Evolutionary conservation across 805 yeast genomes (phyloP).

Genomic region (Starmerella floricola): DNA sequence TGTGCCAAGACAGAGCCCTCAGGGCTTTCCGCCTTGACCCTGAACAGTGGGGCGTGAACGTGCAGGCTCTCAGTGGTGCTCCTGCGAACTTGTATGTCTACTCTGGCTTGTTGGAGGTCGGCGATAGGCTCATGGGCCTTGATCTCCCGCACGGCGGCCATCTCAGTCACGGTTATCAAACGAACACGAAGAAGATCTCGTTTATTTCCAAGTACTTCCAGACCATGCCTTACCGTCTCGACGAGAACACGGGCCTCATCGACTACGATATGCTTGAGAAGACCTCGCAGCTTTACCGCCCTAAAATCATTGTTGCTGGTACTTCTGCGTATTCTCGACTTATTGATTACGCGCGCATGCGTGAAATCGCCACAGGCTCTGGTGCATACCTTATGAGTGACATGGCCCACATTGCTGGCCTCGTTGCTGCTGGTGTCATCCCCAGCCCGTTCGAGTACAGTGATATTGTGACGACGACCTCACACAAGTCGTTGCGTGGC

Average conservation of each 20-base stretch:
- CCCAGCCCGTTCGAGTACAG: conserved; percentile 88
- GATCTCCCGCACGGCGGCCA: conserved; percentile 99
- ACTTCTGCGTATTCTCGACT: conserved; percentile 90
- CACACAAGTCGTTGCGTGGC: conserved; percentile 95
- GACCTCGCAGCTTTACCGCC: conserved; percentile 79
- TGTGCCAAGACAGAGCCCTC: conserved; percentile 86
- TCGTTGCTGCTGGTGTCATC: conserved; percentile 87
- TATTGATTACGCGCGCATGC: conserved; percentile 82
- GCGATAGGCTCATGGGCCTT: conserved; percentile 92
- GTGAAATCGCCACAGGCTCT: conserved; percentile 78
- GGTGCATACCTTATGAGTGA: conserved; percentile 89
- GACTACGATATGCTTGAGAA: conserved; percentile 81
- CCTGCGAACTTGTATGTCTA: conserved; percentile 93
- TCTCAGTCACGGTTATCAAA: conserved; percentile 93
- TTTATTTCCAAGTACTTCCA: conserved; percentile 88
- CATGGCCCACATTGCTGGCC: conserved; percentile 97
- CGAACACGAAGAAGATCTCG: conserved; percentile 77
- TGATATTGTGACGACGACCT: conserved; percentile 94
- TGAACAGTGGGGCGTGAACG: conserved; percentile 93
- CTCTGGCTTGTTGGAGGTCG: conserved; percentile 76
- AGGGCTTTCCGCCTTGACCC: conserved; percentile 67
- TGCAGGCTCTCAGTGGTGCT: conserved; percentile 88
- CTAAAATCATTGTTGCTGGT: conserved; percentile 91
- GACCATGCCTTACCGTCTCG: conserved; percentile 93
- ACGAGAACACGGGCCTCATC: conserved; percentile 75